Evolutionary conservation across 177 flowering plant species (phyloP), one percentile per base, ranked within the genome.

Genomic region (Vitis hybrid): DNA sequence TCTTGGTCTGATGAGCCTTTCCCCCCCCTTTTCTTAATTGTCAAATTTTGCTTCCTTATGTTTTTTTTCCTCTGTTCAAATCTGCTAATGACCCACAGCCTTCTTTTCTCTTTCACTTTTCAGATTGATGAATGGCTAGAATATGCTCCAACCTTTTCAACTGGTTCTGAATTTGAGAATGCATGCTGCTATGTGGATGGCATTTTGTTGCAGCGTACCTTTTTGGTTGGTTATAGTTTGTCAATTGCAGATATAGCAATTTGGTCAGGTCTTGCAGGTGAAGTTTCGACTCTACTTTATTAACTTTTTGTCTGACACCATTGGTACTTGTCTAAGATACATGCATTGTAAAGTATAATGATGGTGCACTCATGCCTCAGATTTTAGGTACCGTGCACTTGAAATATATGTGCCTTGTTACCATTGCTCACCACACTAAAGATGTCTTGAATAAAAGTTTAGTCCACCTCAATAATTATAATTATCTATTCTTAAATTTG

Each of bases 181-280:
- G 97, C 90, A 9, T 91, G 94, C 77, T 63, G 46, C 65, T 82
- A 80, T 59, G 76, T 91, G 61, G 87, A 91, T 78, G 80, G 61
- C 12, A 85, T 86, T 80, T 66, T 94, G 30, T 78, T 75, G 58
- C 69, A 63, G 10, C 77, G 82, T 54, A 90, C 96, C 8, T 87
- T 91, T 73, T 69, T 92, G 65, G 97, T 91, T 58, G 97, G 92
- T 63, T 59, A 82, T 64, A 64, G 60, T 67, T 69, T 92, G 11
- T 87, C 99, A n/a, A 79, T 92, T 73, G 97, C 97, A 17, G 99
- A 92, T 67, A 69, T 90, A 21, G 88, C 87, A 48, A 79, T 94
- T 79, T 94, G 98, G 97, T 81, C 93, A 9, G 79, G 83, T 79
- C 94, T 94, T 79, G 92, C 95, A 71, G 97, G 97, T 90, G 84